phyloP scores from a whole-genome alignment of 805 yeast species.

The Candida argentea region DNA sequence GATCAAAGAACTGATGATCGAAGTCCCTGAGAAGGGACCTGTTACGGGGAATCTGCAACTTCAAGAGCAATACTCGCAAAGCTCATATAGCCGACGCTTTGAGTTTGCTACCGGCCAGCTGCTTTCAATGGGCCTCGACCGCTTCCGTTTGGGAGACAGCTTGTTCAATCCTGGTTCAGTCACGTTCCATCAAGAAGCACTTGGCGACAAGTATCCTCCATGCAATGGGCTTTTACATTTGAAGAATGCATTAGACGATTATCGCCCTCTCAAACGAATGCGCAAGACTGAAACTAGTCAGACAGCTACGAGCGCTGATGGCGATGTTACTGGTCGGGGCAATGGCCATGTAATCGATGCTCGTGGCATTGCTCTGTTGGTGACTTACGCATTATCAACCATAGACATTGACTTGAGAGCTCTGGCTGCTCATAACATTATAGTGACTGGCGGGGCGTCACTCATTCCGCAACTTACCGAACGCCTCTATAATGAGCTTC shows the following conservation, averaged over 20 bases:
- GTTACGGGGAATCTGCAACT: constrained; percentile 10
- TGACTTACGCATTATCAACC: constrained; percentile 42
- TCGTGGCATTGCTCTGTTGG: constrained; percentile 51
- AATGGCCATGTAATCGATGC: constrained; percentile 6
- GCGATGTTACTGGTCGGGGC: constrained; percentile 5
- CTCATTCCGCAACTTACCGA: constrained; percentile 76
- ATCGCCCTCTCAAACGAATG: constrained; percentile 62
- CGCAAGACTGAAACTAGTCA: constrained; percentile 31
- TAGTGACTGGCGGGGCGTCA: constrained; percentile 78
- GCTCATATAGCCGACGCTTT: constrained; percentile 35
- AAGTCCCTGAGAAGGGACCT: constrained; percentile 36
- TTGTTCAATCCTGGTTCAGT: constrained; percentile 53
- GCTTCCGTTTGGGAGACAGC: constrained; percentile 62
- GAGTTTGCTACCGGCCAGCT: constrained; percentile 74
- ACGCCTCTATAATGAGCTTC: constrained; percentile 61
- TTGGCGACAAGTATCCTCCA: constrained; percentile 19
- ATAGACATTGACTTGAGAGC: constrained; percentile 80
- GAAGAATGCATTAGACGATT: constrained; percentile 44
- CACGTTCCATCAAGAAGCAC: constrained; percentile 15
- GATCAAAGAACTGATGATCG: constrained; percentile 63
- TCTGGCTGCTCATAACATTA: constrained; percentile 78
- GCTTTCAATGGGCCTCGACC: constrained; percentile 46
- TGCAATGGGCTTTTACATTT: constrained; percentile 45
- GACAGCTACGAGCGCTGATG: constrained; percentile 4
- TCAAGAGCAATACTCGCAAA: constrained; percentile 19